Evolutionary conservation across 768 basidiomycete genomes (phyloP).

Genomic region (Suillus decipiens): DNA sequence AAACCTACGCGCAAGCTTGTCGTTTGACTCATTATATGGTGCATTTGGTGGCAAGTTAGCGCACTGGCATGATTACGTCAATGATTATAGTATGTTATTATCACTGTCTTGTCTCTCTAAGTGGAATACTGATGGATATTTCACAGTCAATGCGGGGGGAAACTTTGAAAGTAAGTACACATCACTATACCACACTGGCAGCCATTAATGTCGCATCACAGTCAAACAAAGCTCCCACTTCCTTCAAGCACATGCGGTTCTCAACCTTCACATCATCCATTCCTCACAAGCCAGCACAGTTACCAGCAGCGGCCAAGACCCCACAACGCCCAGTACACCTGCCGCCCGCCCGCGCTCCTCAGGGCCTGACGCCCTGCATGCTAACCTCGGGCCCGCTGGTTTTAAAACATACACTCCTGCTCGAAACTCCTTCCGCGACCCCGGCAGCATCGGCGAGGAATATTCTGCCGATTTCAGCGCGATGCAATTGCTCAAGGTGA

Average conservation of each 20-base stretch:
- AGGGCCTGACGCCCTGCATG: conserved; percentile 53
- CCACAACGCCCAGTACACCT: conserved; percentile 33
- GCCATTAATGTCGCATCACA: conserved; percentile 29
- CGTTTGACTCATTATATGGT: conserved; percentile 74
- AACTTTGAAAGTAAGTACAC: conserved; percentile 59
- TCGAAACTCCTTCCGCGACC: conserved; percentile 17
- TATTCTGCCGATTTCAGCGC: conserved; percentile 72
- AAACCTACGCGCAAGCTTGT: conserved; percentile 49
- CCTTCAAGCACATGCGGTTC: conserved; percentile 79
- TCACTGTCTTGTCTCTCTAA: conserved; percentile 8
- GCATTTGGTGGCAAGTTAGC: conserved; percentile 85
- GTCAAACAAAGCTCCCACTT: conserved; percentile 83
- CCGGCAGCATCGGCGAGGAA: conserved; percentile 38
- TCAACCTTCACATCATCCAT: conserved; percentile 88
- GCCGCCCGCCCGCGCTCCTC: conserved; percentile 37
- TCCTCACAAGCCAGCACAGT: conserved; percentile 55
- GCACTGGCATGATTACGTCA: conserved; percentile 81
- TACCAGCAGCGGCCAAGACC: conserved; percentile 29
- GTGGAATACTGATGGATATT: conserved; percentile 10
- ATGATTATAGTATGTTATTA: conserved; percentile 57
- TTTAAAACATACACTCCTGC: conserved; percentile 61
- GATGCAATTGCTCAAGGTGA: conserved; percentile 78
- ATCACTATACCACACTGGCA: not conserved
- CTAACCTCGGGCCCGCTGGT: conserved; percentile 59
- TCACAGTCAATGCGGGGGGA: conserved; percentile 73